These are phyloP conservation scores for Boeremia exigua DNA, from an alignment of 2,329 filamentous ascomycete species.

Conservation along the genomic window DNA sequence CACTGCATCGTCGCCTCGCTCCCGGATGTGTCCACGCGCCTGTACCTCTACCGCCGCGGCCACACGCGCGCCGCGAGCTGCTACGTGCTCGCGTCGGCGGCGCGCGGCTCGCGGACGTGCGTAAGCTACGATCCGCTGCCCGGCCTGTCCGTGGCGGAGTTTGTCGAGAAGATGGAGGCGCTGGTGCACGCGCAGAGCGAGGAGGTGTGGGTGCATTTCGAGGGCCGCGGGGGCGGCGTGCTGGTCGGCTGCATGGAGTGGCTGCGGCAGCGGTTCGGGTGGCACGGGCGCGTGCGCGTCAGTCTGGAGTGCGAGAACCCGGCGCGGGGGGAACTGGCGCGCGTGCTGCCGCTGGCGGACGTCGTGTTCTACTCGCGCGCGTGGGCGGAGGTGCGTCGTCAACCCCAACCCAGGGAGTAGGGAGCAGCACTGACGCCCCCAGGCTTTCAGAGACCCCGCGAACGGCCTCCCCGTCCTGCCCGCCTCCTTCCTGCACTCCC, in stretches of 20 bases:
- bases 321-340: slow-evolving; percentile 62
- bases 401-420: neutral
- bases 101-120: slow-evolving; percentile 69
- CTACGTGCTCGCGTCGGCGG: slow-evolving; percentile 70
- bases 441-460: neutral
- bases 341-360: slow-evolving; percentile 68
- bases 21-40: slow-evolving; percentile 42
- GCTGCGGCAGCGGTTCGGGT: slow-evolving; percentile 51
- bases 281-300: slow-evolving; percentile 55
- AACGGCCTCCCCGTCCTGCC: neutral
- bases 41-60: slow-evolving; percentile 50
- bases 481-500: slow-evolving; percentile 43
- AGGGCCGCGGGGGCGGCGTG: slow-evolving; percentile 71
- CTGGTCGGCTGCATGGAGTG: slow-evolving; percentile 65
- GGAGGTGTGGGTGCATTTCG: slow-evolving; percentile 72
- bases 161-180: slow-evolving; percentile 53
- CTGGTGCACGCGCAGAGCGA: slow-evolving; percentile 31
- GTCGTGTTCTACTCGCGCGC: slow-evolving; percentile 75
- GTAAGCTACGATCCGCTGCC: slow-evolving; percentile 72
- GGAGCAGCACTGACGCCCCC: neutral
- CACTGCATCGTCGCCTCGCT: slow-evolving; percentile 63
- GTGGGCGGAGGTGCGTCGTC: slow-evolving; percentile 64
- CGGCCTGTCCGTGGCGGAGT: slow-evolving; percentile 71
- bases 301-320: slow-evolving; percentile 79
- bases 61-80: slow-evolving; percentile 67